Conservation (phyloP, 495 filamentous ascomycete genomes). For the Penicillium psychrofluorescens region DNA sequence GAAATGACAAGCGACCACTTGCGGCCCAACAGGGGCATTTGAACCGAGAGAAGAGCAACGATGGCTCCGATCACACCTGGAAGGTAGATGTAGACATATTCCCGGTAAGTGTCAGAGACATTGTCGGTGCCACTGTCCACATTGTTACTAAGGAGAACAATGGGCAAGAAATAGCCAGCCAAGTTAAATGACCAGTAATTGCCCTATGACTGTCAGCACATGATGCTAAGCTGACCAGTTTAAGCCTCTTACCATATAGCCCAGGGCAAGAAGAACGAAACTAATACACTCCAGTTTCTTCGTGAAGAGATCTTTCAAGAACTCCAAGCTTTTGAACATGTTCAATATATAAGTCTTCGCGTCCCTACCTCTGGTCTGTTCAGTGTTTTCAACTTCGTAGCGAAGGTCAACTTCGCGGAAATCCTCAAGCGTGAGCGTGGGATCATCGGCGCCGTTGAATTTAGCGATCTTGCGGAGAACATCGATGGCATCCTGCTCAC, state of each 20-base stretch:
- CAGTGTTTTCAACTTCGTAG: no score
- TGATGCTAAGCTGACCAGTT: no score
- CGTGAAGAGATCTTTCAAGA: background rate
- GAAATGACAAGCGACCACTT: conserved; percentile 24
- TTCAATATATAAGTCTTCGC: background rate
- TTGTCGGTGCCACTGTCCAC: conserved; percentile 7
- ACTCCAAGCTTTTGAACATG: conserved; percentile 1
- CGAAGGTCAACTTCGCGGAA: background rate
- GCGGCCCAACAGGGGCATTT: conserved; percentile 25
- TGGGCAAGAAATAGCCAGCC: conserved; percentile 30
- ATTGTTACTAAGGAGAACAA: conserved; percentile 30
- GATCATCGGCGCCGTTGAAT: conserved; percentile 13
- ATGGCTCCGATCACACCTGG: conserved; percentile 35
- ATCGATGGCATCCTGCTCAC: conserved; percentile 27
- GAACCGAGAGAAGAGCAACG: conserved; percentile 26
- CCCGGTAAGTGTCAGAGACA: conserved; percentile 28
- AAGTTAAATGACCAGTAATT: conserved; percentile 14
- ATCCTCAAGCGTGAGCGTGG: conserved; percentile 3
- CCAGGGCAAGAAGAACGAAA: conserved; percentile 5
- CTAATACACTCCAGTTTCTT: conserved; percentile 4
- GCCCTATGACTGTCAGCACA: background rate
- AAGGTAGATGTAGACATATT: conserved; percentile 38
- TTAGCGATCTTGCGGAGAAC: conserved; percentile 28
- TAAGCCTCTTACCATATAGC: conserved; percentile 4
- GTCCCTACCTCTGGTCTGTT: background rate